Conservation (phyloP, 2,329 filamentous ascomycete genomes). For the Magnaporthales sp. region DNA sequence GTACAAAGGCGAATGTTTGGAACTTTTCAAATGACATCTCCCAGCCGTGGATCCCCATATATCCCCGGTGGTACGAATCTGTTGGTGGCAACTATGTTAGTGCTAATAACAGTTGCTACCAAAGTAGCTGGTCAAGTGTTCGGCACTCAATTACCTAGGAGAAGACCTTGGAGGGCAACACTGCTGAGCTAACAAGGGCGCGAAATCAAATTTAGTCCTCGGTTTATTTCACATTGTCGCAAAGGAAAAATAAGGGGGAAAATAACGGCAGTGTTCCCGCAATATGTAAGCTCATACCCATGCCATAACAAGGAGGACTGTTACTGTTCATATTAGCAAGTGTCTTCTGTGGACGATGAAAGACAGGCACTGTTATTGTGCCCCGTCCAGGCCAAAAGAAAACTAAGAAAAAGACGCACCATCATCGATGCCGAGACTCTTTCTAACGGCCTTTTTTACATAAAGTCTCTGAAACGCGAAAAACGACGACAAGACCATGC, state of each 20-base stretch:
- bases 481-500: conserved; percentile 13
- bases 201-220: background rate
- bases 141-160: conserved; percentile 1
- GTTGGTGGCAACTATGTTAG: background rate
- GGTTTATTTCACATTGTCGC: background rate
- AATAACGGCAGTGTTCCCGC: background rate
- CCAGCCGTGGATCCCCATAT: no score
- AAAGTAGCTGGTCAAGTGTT: background rate
- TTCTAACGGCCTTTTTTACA: conserved; percentile 15
- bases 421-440: conserved; percentile 18
- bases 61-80: background rate
- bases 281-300: background rate
- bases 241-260: background rate
- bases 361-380: no score
- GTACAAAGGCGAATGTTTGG: background rate
- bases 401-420: conserved; percentile 11
- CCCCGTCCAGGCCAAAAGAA: background rate
- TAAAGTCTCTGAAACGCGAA: conserved; percentile 19
- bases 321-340: background rate
- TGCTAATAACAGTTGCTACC: background rate
- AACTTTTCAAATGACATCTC: background rate
- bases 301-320: background rate
- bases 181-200: background rate
- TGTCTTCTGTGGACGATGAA: background rate
- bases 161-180: background rate